phyloP scores from a whole-genome alignment of 2,329 filamentous ascomycete genomes.

The Ophiostoma australiae region DNA sequence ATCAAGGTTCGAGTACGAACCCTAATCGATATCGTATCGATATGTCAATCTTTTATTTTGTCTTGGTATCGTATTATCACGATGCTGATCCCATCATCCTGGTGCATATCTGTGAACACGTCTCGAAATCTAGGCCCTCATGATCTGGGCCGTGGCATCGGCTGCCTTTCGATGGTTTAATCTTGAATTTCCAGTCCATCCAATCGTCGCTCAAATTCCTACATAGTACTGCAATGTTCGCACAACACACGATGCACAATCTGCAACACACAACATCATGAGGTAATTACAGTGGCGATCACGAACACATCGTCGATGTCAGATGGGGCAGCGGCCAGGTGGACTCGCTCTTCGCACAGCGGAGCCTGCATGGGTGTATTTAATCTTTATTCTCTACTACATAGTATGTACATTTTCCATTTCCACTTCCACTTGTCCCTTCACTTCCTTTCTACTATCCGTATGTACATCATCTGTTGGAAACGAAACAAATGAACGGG shows the following conservation, averaged over 20 bases:
- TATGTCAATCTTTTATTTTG: neutral
- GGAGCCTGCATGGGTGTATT: constrained; percentile 19
- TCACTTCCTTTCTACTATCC: neutral
- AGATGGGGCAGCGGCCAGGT: neutral
- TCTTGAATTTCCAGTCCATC: no score
- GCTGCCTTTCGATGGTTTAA: no score
- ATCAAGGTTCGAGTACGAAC: neutral
- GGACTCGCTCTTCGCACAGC: constrained; percentile 10
- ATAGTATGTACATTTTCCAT: neutral
- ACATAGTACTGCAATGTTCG: neutral
- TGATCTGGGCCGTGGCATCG: no score
- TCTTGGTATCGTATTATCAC: neutral
- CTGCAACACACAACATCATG: neutral
- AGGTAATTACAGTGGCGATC: neutral
- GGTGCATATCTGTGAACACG: neutral
- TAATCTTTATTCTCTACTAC: neutral
- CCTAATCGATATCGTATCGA: constrained; percentile 5
- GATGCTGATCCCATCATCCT: neutral
- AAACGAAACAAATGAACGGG: constrained; percentile 1
- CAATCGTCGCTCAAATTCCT: no score
- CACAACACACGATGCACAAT: neutral
- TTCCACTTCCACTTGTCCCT: neutral
- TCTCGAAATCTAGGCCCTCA: neutral
- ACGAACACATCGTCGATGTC: constrained; percentile 7
- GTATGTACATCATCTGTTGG: neutral